Evolutionary conservation across 1,284 basidiomycete species (phyloP).

Genomic region (Entoloma clypeatum): DNA sequence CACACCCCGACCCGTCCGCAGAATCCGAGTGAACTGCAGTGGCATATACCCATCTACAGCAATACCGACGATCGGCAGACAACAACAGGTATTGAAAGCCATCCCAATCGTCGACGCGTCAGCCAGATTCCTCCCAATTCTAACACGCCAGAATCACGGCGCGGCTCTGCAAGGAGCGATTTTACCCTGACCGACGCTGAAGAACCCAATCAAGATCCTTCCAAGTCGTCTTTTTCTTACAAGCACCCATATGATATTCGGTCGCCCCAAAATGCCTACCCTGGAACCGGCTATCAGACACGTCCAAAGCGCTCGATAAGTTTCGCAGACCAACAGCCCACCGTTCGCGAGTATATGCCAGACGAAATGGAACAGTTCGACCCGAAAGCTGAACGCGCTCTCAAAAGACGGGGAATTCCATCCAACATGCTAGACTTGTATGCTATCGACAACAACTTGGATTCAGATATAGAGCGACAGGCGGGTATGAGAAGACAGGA

Average conservation of each 20-base stretch:
- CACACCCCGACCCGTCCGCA: slow-evolving; percentile 14
- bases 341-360: slow-evolving; percentile 22
- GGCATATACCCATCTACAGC: slow-evolving; percentile 20
- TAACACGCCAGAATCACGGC: slow-evolving; percentile 15
- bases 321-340: slow-evolving; percentile 25
- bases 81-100: slow-evolving; percentile 18
- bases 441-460: slow-evolving; percentile 30
- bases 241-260: slow-evolving; percentile 57
- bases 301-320: slow-evolving; percentile 29
- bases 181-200: slow-evolving; percentile 27
- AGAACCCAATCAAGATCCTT: slow-evolving; percentile 23
- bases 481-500: slow-evolving; percentile 9
- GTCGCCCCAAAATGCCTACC: slow-evolving; percentile 42
- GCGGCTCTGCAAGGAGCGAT: slow-evolving; percentile 27
- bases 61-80: slow-evolving; percentile 1
- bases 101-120: slow-evolving; percentile 15
- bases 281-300: slow-evolving; percentile 19
- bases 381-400: slow-evolving; percentile 27
- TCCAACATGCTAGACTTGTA: slow-evolving; percentile 56
- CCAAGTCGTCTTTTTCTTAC: slow-evolving; percentile 49
- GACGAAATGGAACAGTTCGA: slow-evolving; percentile 25
- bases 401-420: slow-evolving; percentile 39
- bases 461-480: slow-evolving; percentile 16
- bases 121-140: slow-evolving; percentile 8
- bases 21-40: slow-evolving; percentile 14